Percentiles rank a stretch among this genome's conserved stretches.
Evolutionary conservation across 495 filamentous ascomycete genomes (phyloP).

Genomic region (Xylaria scruposa): DNA sequence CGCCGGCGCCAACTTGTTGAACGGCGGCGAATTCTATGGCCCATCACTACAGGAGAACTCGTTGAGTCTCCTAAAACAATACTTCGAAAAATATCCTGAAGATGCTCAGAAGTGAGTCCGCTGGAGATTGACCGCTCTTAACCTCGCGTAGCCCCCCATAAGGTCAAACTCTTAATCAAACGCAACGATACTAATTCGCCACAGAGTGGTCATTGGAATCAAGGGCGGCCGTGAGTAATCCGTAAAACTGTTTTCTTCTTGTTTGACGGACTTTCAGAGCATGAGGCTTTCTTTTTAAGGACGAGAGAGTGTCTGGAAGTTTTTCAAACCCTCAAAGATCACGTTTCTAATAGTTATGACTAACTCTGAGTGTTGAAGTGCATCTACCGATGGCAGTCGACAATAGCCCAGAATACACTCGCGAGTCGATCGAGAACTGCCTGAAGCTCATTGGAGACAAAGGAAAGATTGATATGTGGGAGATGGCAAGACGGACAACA

Average conservation of each 20-base stretch:
- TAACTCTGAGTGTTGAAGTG: background rate
- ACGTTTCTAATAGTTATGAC: no score
- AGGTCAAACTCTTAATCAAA: background rate
- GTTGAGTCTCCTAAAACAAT: slow-evolving; percentile 60
- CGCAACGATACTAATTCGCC: background rate
- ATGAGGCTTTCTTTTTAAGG: no score
- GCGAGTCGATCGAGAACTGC: slow-evolving; percentile 70
- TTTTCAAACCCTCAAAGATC: no score
- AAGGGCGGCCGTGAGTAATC: slow-evolving; percentile 51
- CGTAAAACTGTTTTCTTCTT: no score
- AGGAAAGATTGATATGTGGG: slow-evolving; percentile 76
- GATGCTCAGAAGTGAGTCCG: slow-evolving; percentile 58
- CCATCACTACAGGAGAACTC: slow-evolving; percentile 62
- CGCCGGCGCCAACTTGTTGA: slow-evolving; percentile 68
- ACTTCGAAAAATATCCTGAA: slow-evolving; percentile 64
- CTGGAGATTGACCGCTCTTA: slow-evolving; percentile 40
- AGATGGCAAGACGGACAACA: slow-evolving; percentile 68
- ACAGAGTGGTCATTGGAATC: slow-evolving; percentile 46
- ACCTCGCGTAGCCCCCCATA: background rate
- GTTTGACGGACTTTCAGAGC: no score
- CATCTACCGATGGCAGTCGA: slow-evolving; percentile 46
- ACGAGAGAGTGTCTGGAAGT: no score
- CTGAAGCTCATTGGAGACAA: slow-evolving; percentile 64
- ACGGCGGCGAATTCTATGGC: slow-evolving; percentile 75
- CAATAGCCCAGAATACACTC: slow-evolving; percentile 62